Evolutionary conservation across 106 monocot species (phyloP).

Genomic region (Narthecium ossifragum): DNA sequence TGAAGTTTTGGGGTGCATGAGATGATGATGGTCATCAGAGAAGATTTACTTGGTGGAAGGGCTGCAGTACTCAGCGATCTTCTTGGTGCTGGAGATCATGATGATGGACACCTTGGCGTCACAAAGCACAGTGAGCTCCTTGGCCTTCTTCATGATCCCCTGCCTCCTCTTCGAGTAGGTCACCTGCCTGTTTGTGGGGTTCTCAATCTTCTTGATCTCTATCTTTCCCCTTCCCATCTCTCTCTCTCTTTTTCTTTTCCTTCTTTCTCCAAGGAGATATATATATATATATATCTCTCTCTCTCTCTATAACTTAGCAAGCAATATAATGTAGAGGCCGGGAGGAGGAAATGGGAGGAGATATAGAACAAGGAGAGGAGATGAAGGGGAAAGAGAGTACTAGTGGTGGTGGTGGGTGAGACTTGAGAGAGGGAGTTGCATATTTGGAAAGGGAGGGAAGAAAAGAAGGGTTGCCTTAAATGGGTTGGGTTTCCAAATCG

Average conservation of each 20-base stretch:
- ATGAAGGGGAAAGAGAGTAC: not conserved
- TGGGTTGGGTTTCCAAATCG: constrained; percentile 22
- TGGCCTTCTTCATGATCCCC: constrained; percentile 89
- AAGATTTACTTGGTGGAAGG: constrained; percentile 56
- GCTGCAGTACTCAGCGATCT: constrained; percentile 78
- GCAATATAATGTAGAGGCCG: no score
- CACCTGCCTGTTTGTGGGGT: constrained; percentile 85
- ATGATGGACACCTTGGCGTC: constrained; percentile 75
- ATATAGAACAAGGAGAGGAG: not conserved
- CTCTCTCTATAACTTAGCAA: no score
- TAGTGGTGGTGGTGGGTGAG: no score
- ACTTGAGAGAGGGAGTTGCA: not conserved
- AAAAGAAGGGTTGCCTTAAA: constrained; percentile 12
- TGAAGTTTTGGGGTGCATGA: not conserved
- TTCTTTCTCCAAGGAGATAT: not conserved
- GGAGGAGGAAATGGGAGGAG: no score
- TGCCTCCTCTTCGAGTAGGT: constrained; percentile 85
- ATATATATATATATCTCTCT: no score
- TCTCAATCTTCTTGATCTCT: constrained; percentile 96
- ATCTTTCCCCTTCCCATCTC: constrained; percentile 86
- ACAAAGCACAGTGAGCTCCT: constrained; percentile 84
- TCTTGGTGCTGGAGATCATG: constrained; percentile 82
- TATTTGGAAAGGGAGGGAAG: constrained; percentile 8
- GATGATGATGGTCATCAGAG: not conserved
- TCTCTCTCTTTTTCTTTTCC: constrained; percentile 1